Conservation (phyloP, 768 basidiomycete genomes). For the Auricularia auricula-judae region DNA sequence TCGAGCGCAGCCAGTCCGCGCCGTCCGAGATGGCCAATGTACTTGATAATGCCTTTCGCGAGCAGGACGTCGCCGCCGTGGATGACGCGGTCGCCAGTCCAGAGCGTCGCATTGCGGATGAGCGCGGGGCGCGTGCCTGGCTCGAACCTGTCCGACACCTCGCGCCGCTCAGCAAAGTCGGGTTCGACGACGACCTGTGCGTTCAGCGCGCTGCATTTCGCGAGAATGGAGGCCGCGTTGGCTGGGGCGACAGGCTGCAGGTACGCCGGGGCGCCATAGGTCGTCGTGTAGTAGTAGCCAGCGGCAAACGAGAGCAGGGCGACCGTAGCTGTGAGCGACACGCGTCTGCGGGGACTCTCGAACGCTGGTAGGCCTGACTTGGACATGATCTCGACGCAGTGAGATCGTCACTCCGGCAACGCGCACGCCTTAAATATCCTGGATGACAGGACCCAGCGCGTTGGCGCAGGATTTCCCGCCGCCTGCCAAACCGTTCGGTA, state of each 20-base stretch:
- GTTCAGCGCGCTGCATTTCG: neutral
- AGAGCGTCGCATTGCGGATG: constrained; percentile 68
- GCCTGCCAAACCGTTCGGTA: too few relatives aligned
- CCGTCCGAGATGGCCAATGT: constrained; percentile 32
- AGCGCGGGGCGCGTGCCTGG: constrained; percentile 46
- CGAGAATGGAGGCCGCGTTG: neutral
- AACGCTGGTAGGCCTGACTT: too few relatives aligned
- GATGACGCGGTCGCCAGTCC: constrained; percentile 76
- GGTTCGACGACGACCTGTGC: neutral
- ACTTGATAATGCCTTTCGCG: constrained; percentile 56
- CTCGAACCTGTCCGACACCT: constrained; percentile 53
- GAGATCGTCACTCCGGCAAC: too few relatives aligned
- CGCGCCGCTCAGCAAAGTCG: constrained; percentile 5
- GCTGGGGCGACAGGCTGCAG: neutral
- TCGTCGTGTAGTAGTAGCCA: neutral
- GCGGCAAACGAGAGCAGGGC: neutral
- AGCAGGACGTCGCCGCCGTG: constrained; percentile 56
- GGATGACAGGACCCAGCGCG: too few relatives aligned
- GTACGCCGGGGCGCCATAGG: neutral
- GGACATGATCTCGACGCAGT: too few relatives aligned
- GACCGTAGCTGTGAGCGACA: too few relatives aligned
- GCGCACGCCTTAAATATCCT: too few relatives aligned
- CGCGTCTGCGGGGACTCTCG: too few relatives aligned
- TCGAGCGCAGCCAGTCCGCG: constrained; percentile 12
- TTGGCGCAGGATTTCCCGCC: too few relatives aligned